Percentiles rank a stretch among this genome's conserved stretches.
phyloP scores from a whole-genome alignment of 2,329 filamentous ascomycete species.

The Teratosphaeria nubilosa region DNA sequence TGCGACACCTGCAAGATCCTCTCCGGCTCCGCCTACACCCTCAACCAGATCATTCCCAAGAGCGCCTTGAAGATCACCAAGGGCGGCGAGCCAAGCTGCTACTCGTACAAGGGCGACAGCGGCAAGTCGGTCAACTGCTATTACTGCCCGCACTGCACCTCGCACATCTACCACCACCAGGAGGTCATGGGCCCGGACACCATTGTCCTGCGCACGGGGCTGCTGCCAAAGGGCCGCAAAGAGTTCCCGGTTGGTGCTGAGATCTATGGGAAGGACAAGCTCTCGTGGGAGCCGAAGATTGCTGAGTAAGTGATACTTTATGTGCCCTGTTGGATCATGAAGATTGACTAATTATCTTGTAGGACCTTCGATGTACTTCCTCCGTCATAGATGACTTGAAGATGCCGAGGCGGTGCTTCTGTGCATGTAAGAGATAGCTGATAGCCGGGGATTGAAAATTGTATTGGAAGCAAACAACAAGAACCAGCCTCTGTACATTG shows the following conservation, averaged over 20 bases:
- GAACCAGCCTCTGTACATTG: background rate
- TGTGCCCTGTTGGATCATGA: too few species aligned
- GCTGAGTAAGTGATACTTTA: slow-evolving; percentile 24
- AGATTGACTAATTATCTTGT: background rate
- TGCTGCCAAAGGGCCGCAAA: slow-evolving; percentile 36
- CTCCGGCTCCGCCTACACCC: slow-evolving; percentile 40
- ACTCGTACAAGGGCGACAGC: slow-evolving; percentile 46
- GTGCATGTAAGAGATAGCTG: background rate
- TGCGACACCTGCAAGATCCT: slow-evolving; percentile 49
- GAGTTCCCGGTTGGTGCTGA: slow-evolving; percentile 42
- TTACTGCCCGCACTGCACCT: slow-evolving; percentile 48
- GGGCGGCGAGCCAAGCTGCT: slow-evolving; percentile 38
- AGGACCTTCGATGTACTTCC: slow-evolving; percentile 37
- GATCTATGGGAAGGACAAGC: slow-evolving; percentile 45
- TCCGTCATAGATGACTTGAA: slow-evolving; percentile 23
- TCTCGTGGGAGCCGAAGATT: slow-evolving; percentile 44
- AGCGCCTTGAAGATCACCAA: slow-evolving; percentile 42
- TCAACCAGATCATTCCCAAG: slow-evolving; percentile 46
- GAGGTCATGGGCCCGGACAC: slow-evolving; percentile 41
- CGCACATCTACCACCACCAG: slow-evolving; percentile 48
- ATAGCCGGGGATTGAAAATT: too few species aligned
- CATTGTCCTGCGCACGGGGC: slow-evolving; percentile 42
- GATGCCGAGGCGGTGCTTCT: background rate
- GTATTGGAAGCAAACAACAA: background rate
- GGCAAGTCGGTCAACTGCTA: slow-evolving; percentile 48